Base-by-base conservation (phyloP, 2,329 filamentous ascomycete genomes). In the Hysterium pulicare region DNA sequence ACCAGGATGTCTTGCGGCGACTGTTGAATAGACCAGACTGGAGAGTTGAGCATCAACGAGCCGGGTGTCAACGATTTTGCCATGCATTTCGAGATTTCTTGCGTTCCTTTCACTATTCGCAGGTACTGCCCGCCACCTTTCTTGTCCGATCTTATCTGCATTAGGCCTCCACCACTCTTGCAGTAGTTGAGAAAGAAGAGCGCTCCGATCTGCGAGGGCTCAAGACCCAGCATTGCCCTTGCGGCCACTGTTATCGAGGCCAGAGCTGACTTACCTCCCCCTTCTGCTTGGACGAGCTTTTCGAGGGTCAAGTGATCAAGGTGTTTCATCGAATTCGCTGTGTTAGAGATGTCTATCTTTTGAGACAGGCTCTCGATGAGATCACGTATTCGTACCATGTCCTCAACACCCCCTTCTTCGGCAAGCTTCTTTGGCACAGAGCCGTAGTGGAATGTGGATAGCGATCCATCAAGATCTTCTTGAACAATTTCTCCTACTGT, bases 171-270 rank as follows among this genome's bases (percentile, higher is more conserved):
- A 2, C 75, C 74, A 9, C 68, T 70, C 49, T 72, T 74, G 66
- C 73, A 75, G 60, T 82, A 80, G 51, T 78, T 68, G 17, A 82
- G 63, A 50, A 82, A 79, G 52, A 64, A 81, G 1, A 77, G 54
- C 0, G 77, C 76, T 5, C 70, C 74, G 4, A 79, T 52, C 10
- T 80, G 75, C 1, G 41, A 45, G 0, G 76, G 69, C 24, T 79
- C 73, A 1, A 71, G 58, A 2, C 77, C 77, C 2, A 78, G 58
- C 70, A 77, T 74, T 1, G 71, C 76, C 0, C 72, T 64, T 0
- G 71, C 71, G 66, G 75, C 77, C 3, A 78, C 51, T 3, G 52
- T 67, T 1, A 68, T 68, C 0, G 64, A 70, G 1, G 61, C 59
- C 0, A 72, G 31, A 1, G 68, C 66, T 13, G 53, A 51, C 20